Conservation (phyloP, 176 grass and related monocot species). For the Echinochloa phyllopogon region DNA sequence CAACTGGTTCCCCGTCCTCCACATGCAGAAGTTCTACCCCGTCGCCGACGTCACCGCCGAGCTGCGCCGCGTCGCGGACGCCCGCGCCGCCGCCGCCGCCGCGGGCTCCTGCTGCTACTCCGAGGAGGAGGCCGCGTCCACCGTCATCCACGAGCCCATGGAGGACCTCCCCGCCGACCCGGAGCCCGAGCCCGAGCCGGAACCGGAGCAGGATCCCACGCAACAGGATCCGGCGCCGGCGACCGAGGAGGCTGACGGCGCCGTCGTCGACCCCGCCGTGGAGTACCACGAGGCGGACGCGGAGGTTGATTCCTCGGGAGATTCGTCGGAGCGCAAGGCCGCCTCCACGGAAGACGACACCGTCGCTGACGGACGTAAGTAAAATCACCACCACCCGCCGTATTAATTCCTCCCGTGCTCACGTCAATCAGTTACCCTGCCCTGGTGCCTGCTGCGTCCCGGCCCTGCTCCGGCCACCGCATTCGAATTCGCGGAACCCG, state of each 20-base stretch:
- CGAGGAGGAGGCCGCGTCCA: slow-evolving; percentile 65
- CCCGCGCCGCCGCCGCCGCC: slow-evolving; percentile 32
- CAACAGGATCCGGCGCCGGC: background rate
- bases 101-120: slow-evolving; percentile 37
- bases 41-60: slow-evolving; percentile 67
- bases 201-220: slow-evolving; percentile 17
- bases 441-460: background rate
- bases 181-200: background rate
- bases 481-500: slow-evolving; percentile 24
- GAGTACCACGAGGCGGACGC: slow-evolving; percentile 40
- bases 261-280: background rate
- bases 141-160: slow-evolving; percentile 55
- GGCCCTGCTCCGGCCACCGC: slow-evolving; percentile 4
- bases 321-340: slow-evolving; percentile 80
- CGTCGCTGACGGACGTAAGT: slow-evolving; percentile 69
- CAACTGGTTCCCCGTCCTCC: slow-evolving; percentile 97
- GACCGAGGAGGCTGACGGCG: slow-evolving; percentile 31
- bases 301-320: slow-evolving; percentile 63
- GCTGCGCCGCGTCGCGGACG: slow-evolving; percentile 66
- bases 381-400: slow-evolving; percentile 24
- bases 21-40: slow-evolving; percentile 96
- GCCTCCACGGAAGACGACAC: slow-evolving; percentile 67
- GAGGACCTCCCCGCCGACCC: slow-evolving; percentile 31
- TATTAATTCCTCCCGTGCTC: slow-evolving; percentile 23
- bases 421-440: background rate